phyloP scores from a whole-genome alignment of 768 basidiomycete species.

The Tylopilus plumbeoviolaceoides region DNA sequence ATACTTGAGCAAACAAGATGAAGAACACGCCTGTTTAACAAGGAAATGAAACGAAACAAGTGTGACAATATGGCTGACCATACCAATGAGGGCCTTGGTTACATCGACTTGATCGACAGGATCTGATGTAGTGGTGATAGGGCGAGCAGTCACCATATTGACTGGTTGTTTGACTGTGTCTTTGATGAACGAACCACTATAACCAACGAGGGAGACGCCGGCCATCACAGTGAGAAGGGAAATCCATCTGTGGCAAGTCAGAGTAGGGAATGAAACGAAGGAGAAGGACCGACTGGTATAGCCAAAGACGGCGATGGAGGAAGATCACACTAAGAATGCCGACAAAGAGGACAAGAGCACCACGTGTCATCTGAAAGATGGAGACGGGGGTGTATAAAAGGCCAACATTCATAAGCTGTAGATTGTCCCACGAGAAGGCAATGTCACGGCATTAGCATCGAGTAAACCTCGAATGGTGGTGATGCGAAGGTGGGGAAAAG shows the following conservation, averaged over 20 bases:
- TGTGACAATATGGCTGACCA: conserved; percentile 11
- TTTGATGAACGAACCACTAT: conserved; percentile 85
- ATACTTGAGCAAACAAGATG: conserved; percentile 90
- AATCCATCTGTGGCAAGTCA: conserved; percentile 60
- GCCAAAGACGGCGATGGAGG: conserved; percentile 77
- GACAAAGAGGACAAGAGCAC: conserved; percentile 91
- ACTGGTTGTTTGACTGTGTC: conserved; percentile 53
- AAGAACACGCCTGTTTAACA: conserved; percentile 71
- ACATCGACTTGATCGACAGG: conserved; percentile 56
- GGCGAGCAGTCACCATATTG: conserved; percentile 14
- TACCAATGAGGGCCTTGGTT: conserved; percentile 73
- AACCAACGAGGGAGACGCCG: conserved; percentile 82
- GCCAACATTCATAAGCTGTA: conserved; percentile 88
- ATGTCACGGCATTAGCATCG: conserved; percentile 18
- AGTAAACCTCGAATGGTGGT: neutral
- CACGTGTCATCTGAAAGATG: conserved; percentile 95
- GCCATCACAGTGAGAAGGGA: conserved; percentile 85
- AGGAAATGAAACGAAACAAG: conserved; percentile 16
- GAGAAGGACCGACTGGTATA: conserved; percentile 68
- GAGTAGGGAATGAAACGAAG: conserved; percentile 1
- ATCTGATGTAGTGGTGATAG: conserved; percentile 36
- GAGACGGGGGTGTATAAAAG: conserved; percentile 95
- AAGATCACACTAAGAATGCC: conserved; percentile 89
- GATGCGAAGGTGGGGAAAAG: conserved; percentile 8
- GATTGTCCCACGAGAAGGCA: conserved; percentile 10